Conservation (phyloP, 768 basidiomycete species). For the Pulveroboletus sp. region DNA sequence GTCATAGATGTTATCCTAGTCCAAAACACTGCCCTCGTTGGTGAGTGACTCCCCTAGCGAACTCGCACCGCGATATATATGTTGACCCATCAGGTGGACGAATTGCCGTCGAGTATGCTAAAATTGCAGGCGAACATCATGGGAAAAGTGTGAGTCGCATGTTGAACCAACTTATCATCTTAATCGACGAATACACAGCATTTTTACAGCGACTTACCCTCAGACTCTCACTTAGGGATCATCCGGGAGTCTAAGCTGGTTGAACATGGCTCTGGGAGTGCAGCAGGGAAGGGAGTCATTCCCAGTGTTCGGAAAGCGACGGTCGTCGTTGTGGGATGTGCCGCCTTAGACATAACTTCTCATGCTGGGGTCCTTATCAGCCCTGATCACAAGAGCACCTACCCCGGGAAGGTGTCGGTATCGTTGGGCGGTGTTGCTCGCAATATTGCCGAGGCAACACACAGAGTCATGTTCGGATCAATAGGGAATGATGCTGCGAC, state of each 20-base stretch:
- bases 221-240: background rate
- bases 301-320: slow-evolving; percentile 32
- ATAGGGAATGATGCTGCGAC: slow-evolving; percentile 31
- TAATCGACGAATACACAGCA: slow-evolving; percentile 10
- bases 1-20: slow-evolving; percentile 78
- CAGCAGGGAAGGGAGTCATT: background rate
- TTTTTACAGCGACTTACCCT: slow-evolving; percentile 1
- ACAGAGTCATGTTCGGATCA: slow-evolving; percentile 48
- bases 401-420: slow-evolving; percentile 69
- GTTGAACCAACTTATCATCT: background rate
- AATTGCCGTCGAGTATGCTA: slow-evolving; percentile 74
- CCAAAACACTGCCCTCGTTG: slow-evolving; percentile 81
- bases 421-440: slow-evolving; percentile 87
- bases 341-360: slow-evolving; percentile 87
- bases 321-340: slow-evolving; percentile 75
- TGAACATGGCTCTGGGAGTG: background rate
- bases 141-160: slow-evolving; percentile 16
- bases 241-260: background rate
- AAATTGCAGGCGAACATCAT: slow-evolving; percentile 32
- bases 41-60: slow-evolving; percentile 37
- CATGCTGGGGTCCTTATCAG: slow-evolving; percentile 31
- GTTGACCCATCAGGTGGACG: slow-evolving; percentile 51
- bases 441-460: slow-evolving; percentile 91
- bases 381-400: slow-evolving; percentile 60
- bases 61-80: background rate